These are phyloP conservation scores for Fusarium sp. DNA, from an alignment of 2,329 filamentous ascomycete genomes.

Conservation along the genomic window DNA sequence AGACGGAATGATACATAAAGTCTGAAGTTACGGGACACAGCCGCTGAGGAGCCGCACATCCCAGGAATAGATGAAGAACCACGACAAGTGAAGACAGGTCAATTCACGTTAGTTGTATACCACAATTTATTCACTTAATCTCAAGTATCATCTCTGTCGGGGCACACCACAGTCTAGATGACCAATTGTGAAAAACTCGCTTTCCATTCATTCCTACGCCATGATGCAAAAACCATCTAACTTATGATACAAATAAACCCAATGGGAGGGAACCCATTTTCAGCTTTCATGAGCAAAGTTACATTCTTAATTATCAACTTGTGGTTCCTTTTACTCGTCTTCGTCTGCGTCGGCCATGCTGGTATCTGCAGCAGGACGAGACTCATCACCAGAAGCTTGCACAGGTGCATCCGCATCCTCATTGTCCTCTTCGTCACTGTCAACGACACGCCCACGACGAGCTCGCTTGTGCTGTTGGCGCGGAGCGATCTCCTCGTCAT, in stretches of 20 bases:
- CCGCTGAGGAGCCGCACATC: not conserved
- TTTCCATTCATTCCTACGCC: constrained; percentile 28
- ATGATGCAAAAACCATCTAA: constrained; percentile 28
- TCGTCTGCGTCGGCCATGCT: constrained; percentile 52
- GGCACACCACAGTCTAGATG: not conserved
- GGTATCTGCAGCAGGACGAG: constrained; percentile 45
- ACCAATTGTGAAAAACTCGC: constrained; percentile 26
- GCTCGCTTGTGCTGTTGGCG: constrained; percentile 56
- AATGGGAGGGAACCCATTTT: constrained; percentile 1
- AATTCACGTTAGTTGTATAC: constrained; percentile 13
- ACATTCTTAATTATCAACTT: constrained; percentile 21
- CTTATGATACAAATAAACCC: constrained; percentile 29
- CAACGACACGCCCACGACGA: constrained; percentile 60
- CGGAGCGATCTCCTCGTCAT: constrained; percentile 56
- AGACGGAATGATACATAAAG: constrained; percentile 2
- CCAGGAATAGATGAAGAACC: not conserved
- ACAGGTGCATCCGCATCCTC: constrained; percentile 30
- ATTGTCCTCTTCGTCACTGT: constrained; percentile 62
- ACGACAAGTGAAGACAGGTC: constrained; percentile 6
- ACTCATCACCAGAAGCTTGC: constrained; percentile 33
- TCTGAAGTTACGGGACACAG: not conserved
- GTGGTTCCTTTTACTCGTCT: constrained; percentile 36
- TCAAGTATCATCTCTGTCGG: not conserved
- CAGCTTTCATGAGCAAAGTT: constrained; percentile 15
- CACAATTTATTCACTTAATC: not conserved